These are phyloP conservation scores for Epichloe aotearoae DNA, from an alignment of 2,329 filamentous ascomycete species.

Conservation along the genomic window DNA sequence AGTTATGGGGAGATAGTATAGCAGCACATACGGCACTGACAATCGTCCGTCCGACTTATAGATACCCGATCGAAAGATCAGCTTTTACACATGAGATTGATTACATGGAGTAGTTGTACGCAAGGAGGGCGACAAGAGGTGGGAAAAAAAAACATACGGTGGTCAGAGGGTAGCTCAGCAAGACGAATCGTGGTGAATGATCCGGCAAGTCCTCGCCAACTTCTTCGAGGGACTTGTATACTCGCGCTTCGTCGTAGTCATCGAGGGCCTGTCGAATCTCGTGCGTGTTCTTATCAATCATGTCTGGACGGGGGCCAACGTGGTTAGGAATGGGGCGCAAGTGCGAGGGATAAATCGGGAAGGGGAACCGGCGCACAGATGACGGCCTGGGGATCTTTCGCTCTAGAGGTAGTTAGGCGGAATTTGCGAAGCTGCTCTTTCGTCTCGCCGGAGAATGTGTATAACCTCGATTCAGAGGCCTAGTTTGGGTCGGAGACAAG, in stretches of 20 bases:
- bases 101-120: not conserved
- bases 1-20: constrained; percentile 89
- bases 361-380: constrained; percentile 53
- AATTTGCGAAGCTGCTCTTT: constrained; percentile 89
- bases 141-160: not conserved
- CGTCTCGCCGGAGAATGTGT: constrained; percentile 84
- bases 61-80: too few relatives aligned
- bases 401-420: constrained; percentile 75
- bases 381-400: constrained; percentile 75
- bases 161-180: constrained; percentile 76
- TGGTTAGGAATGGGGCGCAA: not conserved
- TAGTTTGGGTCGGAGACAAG: constrained; percentile 7
- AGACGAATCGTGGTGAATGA: constrained; percentile 76
- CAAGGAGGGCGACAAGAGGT: not conserved
- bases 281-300: constrained; percentile 80
- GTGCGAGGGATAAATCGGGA: not conserved
- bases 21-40: constrained; percentile 82
- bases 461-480: constrained; percentile 72
- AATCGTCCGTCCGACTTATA: constrained; percentile 63
- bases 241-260: constrained; percentile 49
- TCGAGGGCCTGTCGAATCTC: constrained; percentile 61
- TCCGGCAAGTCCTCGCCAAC: constrained; percentile 85
- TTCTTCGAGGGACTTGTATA: constrained; percentile 71
- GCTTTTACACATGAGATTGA: too few relatives aligned
- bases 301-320: constrained; percentile 40